Conservation (phyloP, 129 eudicot species). For the Helichrysum umbraculigerum region DNA sequence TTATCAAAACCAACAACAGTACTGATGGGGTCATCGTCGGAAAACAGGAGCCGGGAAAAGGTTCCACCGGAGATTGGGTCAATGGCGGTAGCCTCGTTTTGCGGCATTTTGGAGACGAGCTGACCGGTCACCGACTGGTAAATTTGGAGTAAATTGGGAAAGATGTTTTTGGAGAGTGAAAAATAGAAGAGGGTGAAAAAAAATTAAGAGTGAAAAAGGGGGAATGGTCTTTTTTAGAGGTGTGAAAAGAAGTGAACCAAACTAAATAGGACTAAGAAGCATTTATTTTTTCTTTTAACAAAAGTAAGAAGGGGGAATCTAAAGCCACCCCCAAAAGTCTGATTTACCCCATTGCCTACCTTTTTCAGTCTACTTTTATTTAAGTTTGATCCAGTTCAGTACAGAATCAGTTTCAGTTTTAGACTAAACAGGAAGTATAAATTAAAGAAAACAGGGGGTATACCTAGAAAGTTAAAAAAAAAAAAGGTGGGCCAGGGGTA, state of each 20-base stretch:
- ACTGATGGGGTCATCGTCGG: slow-evolving; percentile 31
- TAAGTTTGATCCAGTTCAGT: no score
- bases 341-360: no score
- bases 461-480: no score
- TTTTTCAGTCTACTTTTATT: no score
- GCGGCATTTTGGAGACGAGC: slow-evolving; percentile 28
- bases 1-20: slow-evolving; percentile 14
- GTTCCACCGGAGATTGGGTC: slow-evolving; percentile 55
- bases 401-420: no score
- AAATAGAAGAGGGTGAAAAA: background rate
- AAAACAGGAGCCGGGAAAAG: slow-evolving; percentile 61
- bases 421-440: no score
- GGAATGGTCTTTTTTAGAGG: background rate
- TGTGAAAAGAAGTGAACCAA: background rate
- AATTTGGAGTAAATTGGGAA: background rate
- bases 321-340: no score
- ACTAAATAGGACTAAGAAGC: no score
- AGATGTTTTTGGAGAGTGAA: background rate
- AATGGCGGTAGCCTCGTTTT: slow-evolving; percentile 38
- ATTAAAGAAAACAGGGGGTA: no score
- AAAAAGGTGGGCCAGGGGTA: no score
- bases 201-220: background rate
- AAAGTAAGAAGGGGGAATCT: no score
- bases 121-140: slow-evolving; percentile 19
- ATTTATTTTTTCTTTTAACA: no score